phyloP scores from a whole-genome alignment of 768 basidiomycete genomes.

The Amanita polypyramis region DNA sequence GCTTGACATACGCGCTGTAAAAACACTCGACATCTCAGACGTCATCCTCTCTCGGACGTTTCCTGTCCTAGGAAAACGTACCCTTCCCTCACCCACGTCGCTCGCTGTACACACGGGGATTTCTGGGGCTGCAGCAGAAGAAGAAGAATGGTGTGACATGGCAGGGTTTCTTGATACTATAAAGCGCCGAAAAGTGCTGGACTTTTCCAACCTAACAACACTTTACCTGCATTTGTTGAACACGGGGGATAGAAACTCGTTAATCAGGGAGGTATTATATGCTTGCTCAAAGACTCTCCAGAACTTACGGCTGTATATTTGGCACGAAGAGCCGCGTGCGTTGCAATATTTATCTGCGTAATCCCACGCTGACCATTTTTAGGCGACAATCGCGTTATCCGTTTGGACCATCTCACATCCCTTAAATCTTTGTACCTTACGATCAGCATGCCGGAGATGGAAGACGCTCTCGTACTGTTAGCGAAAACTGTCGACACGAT shows the following conservation, averaged over 20 bases:
- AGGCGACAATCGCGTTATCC: not conserved
- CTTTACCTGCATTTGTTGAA: not conserved
- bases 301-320: not conserved
- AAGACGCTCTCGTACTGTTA: not conserved
- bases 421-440: not conserved
- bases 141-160: not conserved
- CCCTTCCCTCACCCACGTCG: not conserved
- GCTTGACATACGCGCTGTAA: no score
- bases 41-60: no score
- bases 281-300: not conserved
- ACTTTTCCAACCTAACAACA: not conserved
- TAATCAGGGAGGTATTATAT: not conserved
- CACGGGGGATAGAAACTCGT: not conserved
- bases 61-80: no score
- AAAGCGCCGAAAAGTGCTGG: not conserved
- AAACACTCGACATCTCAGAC: no score
- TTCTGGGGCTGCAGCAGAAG: not conserved
- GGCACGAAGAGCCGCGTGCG: not conserved
- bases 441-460: not conserved
- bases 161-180: not conserved
- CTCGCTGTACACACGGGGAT: not conserved
- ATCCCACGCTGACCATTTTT: no score
- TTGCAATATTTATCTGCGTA: not conserved
- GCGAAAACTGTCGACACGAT: not conserved
- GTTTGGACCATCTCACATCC: not conserved